Evolutionary conservation across 192 early-diverging fungal species (phyloP).

Genomic region (Rhizoclosmatium sp.): DNA sequence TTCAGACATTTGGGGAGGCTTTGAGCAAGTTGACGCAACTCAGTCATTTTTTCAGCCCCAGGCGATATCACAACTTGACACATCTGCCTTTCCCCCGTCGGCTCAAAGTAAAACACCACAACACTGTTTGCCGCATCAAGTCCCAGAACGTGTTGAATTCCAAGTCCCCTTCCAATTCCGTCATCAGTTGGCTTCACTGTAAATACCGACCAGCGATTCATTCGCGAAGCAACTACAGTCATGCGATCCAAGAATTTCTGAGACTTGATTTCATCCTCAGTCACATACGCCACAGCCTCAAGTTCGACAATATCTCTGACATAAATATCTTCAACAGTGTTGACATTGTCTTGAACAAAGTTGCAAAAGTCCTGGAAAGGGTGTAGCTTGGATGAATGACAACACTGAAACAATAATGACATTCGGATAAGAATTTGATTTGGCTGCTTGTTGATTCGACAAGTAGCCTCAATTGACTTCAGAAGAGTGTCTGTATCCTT

Average conservation of each 20-base stretch:
- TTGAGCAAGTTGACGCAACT: no score
- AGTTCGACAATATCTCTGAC: not conserved
- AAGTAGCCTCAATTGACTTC: not conserved
- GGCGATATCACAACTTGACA: not conserved
- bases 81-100: not conserved
- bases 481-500: not conserved
- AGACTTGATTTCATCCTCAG: not conserved
- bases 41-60: no score
- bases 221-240: not conserved
- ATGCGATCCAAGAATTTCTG: not conserved
- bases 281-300: not conserved
- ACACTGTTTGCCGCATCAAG: not conserved
- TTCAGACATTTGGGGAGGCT: no score
- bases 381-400: not conserved
- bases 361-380: not conserved
- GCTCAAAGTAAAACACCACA: not conserved
- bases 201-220: not conserved
- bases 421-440: not conserved
- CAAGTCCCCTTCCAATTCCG: not conserved
- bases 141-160: not conserved
- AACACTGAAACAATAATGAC: not conserved
- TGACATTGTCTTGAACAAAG: not conserved
- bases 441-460: not conserved
- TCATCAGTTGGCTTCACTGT: not conserved
- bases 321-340: not conserved